A percentile compares a stretch with the other conserved stretches of the same genome.
Conservation (phyloP, 148 eudicot species). For the Cornus florida region DNA sequence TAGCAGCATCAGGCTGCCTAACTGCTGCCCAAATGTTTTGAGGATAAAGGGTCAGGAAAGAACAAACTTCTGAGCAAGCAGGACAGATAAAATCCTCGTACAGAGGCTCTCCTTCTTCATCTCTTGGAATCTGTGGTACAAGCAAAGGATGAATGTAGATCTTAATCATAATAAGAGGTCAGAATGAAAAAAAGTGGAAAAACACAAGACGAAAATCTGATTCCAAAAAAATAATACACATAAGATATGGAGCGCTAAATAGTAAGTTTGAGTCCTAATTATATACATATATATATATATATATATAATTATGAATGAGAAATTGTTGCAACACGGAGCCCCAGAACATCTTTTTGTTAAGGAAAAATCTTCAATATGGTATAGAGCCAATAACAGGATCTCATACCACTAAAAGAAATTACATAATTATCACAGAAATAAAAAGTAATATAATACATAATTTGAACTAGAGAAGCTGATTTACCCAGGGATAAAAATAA, state of each 20-base stretch:
- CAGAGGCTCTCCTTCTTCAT: slow-evolving; percentile 79
- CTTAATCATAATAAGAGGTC: background rate
- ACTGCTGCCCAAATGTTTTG: slow-evolving; percentile 49
- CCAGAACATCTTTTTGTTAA: too few relatives aligned
- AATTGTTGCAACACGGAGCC: background rate
- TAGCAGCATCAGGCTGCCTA: slow-evolving; percentile 36
- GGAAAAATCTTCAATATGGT: background rate
- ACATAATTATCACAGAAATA: too few relatives aligned
- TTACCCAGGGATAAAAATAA: background rate
- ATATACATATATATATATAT: too few relatives aligned
- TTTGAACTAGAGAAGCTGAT: background rate
- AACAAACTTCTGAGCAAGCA: slow-evolving; percentile 58
- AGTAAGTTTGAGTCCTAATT: too few relatives aligned
- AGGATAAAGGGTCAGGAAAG: slow-evolving; percentile 75
- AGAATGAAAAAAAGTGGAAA: background rate
- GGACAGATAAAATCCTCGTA: slow-evolving; percentile 91
- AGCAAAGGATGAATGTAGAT: background rate
- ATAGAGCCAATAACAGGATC: background rate
- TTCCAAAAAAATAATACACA: background rate
- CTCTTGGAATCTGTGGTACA: slow-evolving; percentile 70
- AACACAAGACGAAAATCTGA: background rate
- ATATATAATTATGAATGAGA: background rate
- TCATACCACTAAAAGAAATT: background rate
- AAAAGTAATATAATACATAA: background rate
- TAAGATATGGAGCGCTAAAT: too few relatives aligned